These are phyloP conservation scores for Celoporthe dispersa DNA, from an alignment of 2,329 filamentous ascomycete genomes.

Conservation along the genomic window DNA sequence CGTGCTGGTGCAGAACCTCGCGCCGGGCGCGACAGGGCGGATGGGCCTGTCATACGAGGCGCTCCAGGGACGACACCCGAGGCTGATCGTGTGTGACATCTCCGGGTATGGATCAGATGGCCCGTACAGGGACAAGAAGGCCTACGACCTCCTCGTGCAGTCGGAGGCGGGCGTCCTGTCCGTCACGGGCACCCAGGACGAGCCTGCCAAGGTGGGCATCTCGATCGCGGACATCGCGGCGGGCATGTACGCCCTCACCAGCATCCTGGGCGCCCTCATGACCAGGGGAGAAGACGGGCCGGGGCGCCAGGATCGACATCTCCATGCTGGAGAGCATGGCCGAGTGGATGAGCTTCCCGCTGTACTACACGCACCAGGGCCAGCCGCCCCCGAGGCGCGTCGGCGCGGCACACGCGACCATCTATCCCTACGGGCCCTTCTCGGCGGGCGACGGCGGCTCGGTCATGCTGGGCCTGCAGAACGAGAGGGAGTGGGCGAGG, in stretches of 20 bases:
- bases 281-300: constrained; percentile 53
- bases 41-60: constrained; percentile 52
- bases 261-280: constrained; percentile 54
- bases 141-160: constrained; percentile 59
- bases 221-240: constrained; percentile 60
- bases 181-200: constrained; percentile 50
- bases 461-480: constrained; percentile 62
- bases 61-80: constrained; percentile 46
- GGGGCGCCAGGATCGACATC: constrained; percentile 56
- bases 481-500: constrained; percentile 59
- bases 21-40: constrained; percentile 52
- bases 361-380: constrained; percentile 57
- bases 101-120: constrained; percentile 57
- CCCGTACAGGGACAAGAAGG: constrained; percentile 58
- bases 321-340: constrained; percentile 63
- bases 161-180: constrained; percentile 58
- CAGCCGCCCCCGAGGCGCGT: constrained; percentile 47
- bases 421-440: constrained; percentile 63
- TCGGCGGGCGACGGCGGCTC: constrained; percentile 50
- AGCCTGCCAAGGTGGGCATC: constrained; percentile 55
- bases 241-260: constrained; percentile 56
- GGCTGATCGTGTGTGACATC: constrained; percentile 58
- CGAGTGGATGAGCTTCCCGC: constrained; percentile 62
- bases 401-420: constrained; percentile 57
- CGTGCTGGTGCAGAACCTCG: constrained; percentile 58